phyloP scores from a whole-genome alignment of 2,329 filamentous ascomycete species.

The Pseudogymnoascus sp. region DNA sequence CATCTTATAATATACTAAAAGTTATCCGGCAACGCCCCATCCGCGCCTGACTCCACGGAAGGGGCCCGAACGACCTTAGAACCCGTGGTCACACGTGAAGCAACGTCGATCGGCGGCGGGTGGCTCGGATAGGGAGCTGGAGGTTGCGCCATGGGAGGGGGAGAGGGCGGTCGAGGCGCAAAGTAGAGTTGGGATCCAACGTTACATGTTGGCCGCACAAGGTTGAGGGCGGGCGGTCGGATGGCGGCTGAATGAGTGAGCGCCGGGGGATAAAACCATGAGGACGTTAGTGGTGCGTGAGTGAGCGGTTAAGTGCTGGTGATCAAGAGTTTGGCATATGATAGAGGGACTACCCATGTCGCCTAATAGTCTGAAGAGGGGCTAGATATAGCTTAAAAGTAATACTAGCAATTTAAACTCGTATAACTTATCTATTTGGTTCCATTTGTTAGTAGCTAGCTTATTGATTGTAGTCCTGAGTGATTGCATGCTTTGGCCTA shows the following conservation, averaged over 20 bases:
- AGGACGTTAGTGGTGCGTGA: background rate
- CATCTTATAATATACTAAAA: background rate
- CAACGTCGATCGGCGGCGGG: background rate
- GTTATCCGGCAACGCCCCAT: background rate
- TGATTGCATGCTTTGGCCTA: no score
- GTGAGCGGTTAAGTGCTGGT: background rate
- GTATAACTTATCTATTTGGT: no score
- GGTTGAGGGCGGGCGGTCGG: background rate
- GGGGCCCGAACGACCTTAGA: background rate
- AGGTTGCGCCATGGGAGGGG: background rate
- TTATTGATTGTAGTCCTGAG: no score
- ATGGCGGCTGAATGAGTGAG: background rate
- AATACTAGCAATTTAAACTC: no score
- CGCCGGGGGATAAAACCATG: background rate
- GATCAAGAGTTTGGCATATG: background rate
- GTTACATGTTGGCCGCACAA: background rate
- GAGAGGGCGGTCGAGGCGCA: background rate
- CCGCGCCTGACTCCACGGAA: no score
- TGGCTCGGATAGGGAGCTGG: background rate
- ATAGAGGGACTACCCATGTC: background rate
- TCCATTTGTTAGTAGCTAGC: no score
- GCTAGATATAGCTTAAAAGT: background rate
- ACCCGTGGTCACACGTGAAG: background rate
- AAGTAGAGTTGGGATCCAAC: background rate
- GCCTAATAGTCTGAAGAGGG: background rate